Percentiles rank a stretch among this genome's conserved stretches.
phyloP scores from a whole-genome alignment of 2,329 filamentous ascomycete species.

The Ustilaginoidea virens region DNA sequence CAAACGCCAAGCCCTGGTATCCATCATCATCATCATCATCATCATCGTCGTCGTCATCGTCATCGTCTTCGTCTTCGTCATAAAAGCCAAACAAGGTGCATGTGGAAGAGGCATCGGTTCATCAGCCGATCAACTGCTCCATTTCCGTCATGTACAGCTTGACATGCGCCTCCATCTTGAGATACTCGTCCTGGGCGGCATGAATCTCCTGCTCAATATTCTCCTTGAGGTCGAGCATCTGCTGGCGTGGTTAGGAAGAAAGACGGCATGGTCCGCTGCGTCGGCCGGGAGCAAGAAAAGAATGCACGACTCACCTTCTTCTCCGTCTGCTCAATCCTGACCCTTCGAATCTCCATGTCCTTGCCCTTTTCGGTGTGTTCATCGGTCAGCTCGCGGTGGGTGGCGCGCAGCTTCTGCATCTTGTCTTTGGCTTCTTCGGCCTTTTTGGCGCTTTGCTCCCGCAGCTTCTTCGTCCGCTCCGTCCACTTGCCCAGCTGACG shows the following conservation, averaged over 20 bases:
- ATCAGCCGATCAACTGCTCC: constrained; percentile 59
- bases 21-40: constrained; percentile 6
- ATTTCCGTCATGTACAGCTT: constrained; percentile 97
- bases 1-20: constrained; percentile 28
- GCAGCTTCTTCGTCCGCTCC: constrained; percentile 71
- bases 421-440: constrained; percentile 66
- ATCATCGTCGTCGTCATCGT: constrained; percentile 3
- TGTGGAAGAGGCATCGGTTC: background rate
- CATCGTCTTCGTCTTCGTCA: constrained; percentile 7
- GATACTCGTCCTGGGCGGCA: constrained; percentile 79
- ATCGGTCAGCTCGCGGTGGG: constrained; percentile 68
- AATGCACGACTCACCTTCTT: constrained; percentile 57
- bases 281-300: too few species aligned
- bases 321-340: constrained; percentile 95
- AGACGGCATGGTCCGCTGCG: too few species aligned
- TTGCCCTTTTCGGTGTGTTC: constrained; percentile 76
- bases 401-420: constrained; percentile 75
- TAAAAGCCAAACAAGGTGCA: background rate
- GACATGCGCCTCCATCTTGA: constrained; percentile 96
- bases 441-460: constrained; percentile 67
- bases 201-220: constrained; percentile 93
- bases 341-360: constrained; percentile 80
- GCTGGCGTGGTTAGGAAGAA: too few species aligned
- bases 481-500: constrained; percentile 76
- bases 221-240: constrained; percentile 97